phyloP scores from a whole-genome alignment of 306 rosid species.

The Crataegus laevigata region DNA sequence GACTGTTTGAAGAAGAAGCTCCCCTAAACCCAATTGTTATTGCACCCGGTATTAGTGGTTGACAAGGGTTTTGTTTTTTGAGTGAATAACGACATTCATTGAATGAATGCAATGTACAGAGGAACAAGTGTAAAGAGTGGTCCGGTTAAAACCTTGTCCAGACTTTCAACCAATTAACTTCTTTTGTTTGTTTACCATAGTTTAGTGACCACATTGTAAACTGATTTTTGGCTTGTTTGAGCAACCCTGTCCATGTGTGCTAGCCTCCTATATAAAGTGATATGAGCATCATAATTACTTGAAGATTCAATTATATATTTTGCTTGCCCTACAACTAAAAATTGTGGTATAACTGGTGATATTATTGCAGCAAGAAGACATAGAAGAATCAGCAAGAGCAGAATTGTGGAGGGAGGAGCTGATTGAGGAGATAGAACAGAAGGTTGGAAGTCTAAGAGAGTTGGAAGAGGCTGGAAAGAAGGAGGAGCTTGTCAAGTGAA shows the following conservation, averaged over 20 bases:
- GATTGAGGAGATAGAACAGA: conserved; percentile 83
- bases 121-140: too few relatives aligned
- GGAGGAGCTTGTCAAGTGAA: conserved; percentile 30
- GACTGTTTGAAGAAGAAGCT: too few relatives aligned
- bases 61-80: background rate
- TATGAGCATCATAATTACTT: too few relatives aligned
- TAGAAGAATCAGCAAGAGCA: conserved; percentile 74
- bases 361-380: conserved; percentile 62
- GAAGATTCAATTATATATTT: too few relatives aligned
- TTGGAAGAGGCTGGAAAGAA: conserved; percentile 69
- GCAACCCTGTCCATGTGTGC: background rate
- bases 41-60: background rate
- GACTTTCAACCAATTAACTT: background rate
- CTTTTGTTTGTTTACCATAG: background rate
- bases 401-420: conserved; percentile 77
- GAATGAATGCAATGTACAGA: background rate
- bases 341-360: background rate
- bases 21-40: background rate
- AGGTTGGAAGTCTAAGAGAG: conserved; percentile 71
- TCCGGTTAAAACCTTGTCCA: too few relatives aligned
- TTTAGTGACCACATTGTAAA: background rate
- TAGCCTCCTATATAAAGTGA: background rate
- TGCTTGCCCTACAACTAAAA: background rate
- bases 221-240: background rate
- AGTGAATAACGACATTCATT: background rate